These are phyloP conservation scores for Patellifolia procumbens DNA, from an alignment of 179 eudicot genomes.

Conservation along the genomic window DNA sequence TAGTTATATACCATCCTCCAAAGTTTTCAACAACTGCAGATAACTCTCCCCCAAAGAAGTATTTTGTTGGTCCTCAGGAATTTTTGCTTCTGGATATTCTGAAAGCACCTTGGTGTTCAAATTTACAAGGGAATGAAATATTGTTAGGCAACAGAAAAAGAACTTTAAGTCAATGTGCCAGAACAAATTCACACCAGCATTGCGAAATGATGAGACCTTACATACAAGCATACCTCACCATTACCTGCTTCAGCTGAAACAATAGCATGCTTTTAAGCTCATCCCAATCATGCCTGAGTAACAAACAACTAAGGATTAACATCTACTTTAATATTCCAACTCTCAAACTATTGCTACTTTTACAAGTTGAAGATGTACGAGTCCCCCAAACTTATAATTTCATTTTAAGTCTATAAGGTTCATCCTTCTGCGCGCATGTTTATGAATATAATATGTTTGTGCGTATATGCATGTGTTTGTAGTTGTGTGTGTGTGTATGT, in stretches of 20 bases:
- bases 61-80: conserved; percentile 52
- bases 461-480: background rate
- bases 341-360: background rate
- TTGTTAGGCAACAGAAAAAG: conserved; percentile 21
- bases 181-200: background rate
- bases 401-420: background rate
- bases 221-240: conserved; percentile 58
- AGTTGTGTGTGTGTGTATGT: background rate
- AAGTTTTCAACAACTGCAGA: conserved; percentile 56
- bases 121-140: conserved; percentile 17
- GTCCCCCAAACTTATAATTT: background rate
- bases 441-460: background rate
- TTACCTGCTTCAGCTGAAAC: conserved; percentile 89
- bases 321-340: background rate
- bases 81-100: conserved; percentile 68
- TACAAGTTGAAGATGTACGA: background rate
- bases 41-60: conserved; percentile 64
- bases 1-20: conserved; percentile 75
- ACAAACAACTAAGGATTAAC: conserved; percentile 10
- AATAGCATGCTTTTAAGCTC: conserved; percentile 63
- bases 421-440: background rate
- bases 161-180: background rate
- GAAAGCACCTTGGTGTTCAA: conserved; percentile 59
- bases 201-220: conserved; percentile 22
- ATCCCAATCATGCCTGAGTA: conserved; percentile 66